Evolutionary conservation across 345 rosid species (phyloP).

Genomic region (Pistacia atlantica): DNA sequence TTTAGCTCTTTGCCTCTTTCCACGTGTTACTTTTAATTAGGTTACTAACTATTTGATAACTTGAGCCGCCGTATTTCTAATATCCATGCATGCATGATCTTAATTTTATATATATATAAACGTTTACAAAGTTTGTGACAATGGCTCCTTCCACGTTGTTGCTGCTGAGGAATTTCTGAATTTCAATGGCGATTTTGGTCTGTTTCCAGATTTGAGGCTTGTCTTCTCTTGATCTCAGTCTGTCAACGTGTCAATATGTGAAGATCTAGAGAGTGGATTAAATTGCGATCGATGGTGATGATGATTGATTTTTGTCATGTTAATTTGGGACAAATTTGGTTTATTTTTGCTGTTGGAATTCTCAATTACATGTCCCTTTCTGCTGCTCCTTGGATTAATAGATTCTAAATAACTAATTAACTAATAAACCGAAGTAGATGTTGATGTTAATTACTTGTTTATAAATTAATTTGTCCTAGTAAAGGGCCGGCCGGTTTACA

Average conservation of each 20-base stretch:
- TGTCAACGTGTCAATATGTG: background rate
- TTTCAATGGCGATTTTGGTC: background rate
- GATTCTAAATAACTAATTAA: background rate
- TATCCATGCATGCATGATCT: background rate
- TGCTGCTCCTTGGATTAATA: background rate
- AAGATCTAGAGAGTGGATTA: background rate
- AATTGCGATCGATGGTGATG: background rate
- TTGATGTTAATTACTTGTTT: background rate
- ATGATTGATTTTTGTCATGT: conserved; percentile 1
- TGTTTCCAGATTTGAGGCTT: background rate
- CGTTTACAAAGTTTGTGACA: background rate
- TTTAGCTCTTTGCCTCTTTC: too few species aligned
- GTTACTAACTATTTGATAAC: conserved; percentile 30
- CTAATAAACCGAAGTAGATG: background rate
- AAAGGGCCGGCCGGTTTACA: background rate
- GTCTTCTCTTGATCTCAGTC: background rate
- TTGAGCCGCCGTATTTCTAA: background rate
- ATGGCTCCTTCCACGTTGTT: background rate
- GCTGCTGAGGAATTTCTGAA: too few species aligned
- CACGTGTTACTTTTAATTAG: conserved; percentile 29
- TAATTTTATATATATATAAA: too few species aligned
- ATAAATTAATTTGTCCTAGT: background rate
- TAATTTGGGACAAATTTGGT: background rate
- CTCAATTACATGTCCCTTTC: background rate
- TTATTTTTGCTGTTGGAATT: background rate